phyloP scores from a whole-genome alignment of 2,329 filamentous ascomycete genomes.

The Paracamarosporium sp. region DNA sequence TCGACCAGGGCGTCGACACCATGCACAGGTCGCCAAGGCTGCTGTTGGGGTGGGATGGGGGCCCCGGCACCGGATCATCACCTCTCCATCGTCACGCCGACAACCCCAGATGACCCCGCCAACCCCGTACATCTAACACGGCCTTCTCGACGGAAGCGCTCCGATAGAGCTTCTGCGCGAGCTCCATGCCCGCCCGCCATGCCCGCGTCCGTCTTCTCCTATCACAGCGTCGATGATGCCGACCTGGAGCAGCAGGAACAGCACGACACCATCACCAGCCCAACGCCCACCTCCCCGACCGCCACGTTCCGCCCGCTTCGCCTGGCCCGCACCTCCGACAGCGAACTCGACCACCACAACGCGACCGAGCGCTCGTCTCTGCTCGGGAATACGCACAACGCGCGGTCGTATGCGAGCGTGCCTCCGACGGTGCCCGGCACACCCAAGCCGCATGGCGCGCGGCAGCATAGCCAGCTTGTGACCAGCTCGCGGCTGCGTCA shows the following conservation, averaged over 20 bases:
- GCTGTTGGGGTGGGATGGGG: slow-evolving; percentile 18
- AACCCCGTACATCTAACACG: slow-evolving; percentile 17
- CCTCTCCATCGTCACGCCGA: slow-evolving; percentile 28
- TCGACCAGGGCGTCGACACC: not conserved
- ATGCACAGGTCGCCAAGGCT: slow-evolving; percentile 7
- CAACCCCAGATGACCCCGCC: slow-evolving; percentile 33
- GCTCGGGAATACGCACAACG: slow-evolving; percentile 45
- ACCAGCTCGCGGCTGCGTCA: slow-evolving; percentile 39
- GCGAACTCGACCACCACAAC: slow-evolving; percentile 41
- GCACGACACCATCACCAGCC: slow-evolving; percentile 39
- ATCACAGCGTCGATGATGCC: slow-evolving; percentile 43
- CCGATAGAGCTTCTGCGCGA: not conserved
- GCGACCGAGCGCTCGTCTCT: slow-evolving; percentile 57
- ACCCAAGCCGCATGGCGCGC: slow-evolving; percentile 47
- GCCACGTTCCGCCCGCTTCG: slow-evolving; percentile 35
- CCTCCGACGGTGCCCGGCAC: slow-evolving; percentile 49
- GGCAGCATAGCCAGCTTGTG: slow-evolving; percentile 45
- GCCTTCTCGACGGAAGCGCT: slow-evolving; percentile 16
- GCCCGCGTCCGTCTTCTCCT: slow-evolving; percentile 45
- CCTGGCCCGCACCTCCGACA: slow-evolving; percentile 41
- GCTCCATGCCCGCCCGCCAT: slow-evolving; percentile 26
- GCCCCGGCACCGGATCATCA: slow-evolving; percentile 19
- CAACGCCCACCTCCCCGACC: slow-evolving; percentile 43
- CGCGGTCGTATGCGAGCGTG: slow-evolving; percentile 52
- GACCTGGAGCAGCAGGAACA: slow-evolving; percentile 33